These are phyloP conservation scores for Intubia oerlemansii DNA, from an alignment of 2,329 filamentous ascomycete species.

Conservation along the genomic window DNA sequence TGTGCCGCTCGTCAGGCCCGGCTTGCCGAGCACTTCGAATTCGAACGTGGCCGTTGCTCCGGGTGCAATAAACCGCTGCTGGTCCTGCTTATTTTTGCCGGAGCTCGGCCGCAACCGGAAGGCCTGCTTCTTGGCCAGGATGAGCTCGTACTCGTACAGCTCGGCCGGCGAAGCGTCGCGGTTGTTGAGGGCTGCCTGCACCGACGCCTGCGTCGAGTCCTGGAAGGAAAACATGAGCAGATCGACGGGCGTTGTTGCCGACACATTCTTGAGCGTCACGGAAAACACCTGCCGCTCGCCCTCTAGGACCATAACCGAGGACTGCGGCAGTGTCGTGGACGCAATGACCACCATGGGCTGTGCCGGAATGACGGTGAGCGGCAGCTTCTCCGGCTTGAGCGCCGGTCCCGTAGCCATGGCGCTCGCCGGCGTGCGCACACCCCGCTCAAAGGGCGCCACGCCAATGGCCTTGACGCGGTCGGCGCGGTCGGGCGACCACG, in stretches of 20 bases:
- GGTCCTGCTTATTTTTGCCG: background rate
- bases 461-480: constrained; percentile 57
- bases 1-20: constrained; percentile 56
- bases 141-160: constrained; percentile 68
- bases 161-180: constrained; percentile 62
- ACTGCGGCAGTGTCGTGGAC: constrained; percentile 59
- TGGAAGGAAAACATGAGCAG: constrained; percentile 76
- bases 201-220: constrained; percentile 61
- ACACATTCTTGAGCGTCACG: constrained; percentile 62
- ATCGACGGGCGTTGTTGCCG: constrained; percentile 48
- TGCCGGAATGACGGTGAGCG: constrained; percentile 53
- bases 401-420: too few relatives aligned
- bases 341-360: constrained; percentile 63
- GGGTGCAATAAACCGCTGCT: constrained; percentile 38
- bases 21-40: constrained; percentile 70
- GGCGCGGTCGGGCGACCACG: constrained; percentile 51
- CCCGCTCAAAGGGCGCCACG: constrained; percentile 31
- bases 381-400: constrained; percentile 28
- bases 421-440: too few relatives aligned
- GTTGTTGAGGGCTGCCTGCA: constrained; percentile 54
- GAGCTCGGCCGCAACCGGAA: constrained; percentile 22
- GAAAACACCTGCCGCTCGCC: constrained; percentile 64
- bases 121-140: constrained; percentile 54
- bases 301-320: constrained; percentile 79
- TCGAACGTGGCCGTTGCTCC: constrained; percentile 50